Evolutionary conservation across 2,329 filamentous ascomycete species (phyloP), one percentile per base, ranked within the genome.

Genomic region (Thyridium curvatum): DNA sequence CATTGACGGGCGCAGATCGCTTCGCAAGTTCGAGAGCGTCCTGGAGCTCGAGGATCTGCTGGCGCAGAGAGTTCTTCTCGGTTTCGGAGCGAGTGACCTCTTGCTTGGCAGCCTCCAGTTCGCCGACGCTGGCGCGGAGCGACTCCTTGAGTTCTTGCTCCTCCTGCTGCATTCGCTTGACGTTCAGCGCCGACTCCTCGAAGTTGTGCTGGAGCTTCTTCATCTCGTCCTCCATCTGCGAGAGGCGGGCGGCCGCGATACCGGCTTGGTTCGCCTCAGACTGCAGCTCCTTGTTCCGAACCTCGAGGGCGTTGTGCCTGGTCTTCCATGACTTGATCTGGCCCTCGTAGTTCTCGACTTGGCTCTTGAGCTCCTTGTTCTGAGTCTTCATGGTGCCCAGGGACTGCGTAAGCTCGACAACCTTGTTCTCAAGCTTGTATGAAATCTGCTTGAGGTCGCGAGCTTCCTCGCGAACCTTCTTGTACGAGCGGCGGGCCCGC

Each of bases 401-500:
- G 36, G 84, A 87, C 62, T 98, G 93, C 2, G 93, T 98, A 55
- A 98, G 77, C 68, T 98, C 93, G 46, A 98, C 88, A 46, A 98
- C 93, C 79, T 98, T 98, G 76, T 98, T 97, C 64, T 98, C 93
- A 53, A 98, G 72, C 72, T 95, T 97, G 74, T 98, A 98, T 3
- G 93, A 97, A 52, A 98, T 98, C 65, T 97, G 91, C 74, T 97
- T 97, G 61, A 98, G 78, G 69, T 98, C 94, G 57, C 93, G 86
- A 48, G 93, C 93, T 65, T 98, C 93, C 64, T 96, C 90, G 50
- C 93, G 87, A 45, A 94, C 69, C 52, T 72, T 80, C 78, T 95
- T 97, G 74, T 98, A 98, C 35, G 79, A 82, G 49, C 74, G 79
- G 49, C 93, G 81, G 40, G 93, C 91, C 46, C 65, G 58, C 62